These are phyloP conservation scores for Calonectria pseudoturangicola DNA, from an alignment of 2,329 filamentous ascomycete genomes.

Conservation along the genomic window DNA sequence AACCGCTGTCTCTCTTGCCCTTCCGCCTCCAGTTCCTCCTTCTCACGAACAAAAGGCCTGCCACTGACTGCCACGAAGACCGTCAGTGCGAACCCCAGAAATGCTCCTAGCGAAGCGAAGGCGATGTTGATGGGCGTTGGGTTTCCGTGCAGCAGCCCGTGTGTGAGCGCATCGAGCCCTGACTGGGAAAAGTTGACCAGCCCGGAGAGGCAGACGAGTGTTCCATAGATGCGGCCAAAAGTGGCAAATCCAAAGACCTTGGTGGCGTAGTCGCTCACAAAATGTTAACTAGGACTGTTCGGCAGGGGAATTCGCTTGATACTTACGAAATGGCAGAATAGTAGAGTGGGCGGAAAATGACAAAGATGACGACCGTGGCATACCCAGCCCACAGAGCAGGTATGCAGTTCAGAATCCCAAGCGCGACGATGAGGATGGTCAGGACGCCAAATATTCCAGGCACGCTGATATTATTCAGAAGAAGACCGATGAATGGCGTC, in stretches of 20 bases:
- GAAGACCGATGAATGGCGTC: slow-evolving; percentile 82
- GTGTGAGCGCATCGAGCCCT: slow-evolving; percentile 80
- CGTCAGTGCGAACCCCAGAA: slow-evolving; percentile 1
- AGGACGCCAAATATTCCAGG: slow-evolving; percentile 75
- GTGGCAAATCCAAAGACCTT: slow-evolving; percentile 80
- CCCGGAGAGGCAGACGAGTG: slow-evolving; percentile 83
- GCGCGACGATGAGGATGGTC: slow-evolving; percentile 74
- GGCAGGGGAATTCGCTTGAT: neutral
- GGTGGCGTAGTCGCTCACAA: slow-evolving; percentile 24
- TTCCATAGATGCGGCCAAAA: slow-evolving; percentile 86
- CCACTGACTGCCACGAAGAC: neutral
- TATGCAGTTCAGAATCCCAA: slow-evolving; percentile 78
- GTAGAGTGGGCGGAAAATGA: slow-evolving; percentile 83
- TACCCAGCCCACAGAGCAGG: slow-evolving; percentile 78
- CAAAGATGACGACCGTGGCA: slow-evolving; percentile 80
- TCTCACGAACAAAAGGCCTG: slow-evolving; percentile 6
- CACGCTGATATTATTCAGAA: slow-evolving; percentile 81
- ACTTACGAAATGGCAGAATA: slow-evolving; percentile 82
- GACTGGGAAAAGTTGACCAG: slow-evolving; percentile 83
- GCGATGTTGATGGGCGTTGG: slow-evolving; percentile 23
- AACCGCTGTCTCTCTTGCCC: slow-evolving; percentile 18
- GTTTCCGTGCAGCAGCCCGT: slow-evolving; percentile 16
- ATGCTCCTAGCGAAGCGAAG: neutral
- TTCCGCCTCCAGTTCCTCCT: slow-evolving; percentile 4
- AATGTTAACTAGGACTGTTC: neutral